A percentile compares a stretch with the other conserved stretches of the same genome.
phyloP scores from a whole-genome alignment of 2,329 filamentous ascomycete genomes.

The Arthrobotrys conoides region DNA sequence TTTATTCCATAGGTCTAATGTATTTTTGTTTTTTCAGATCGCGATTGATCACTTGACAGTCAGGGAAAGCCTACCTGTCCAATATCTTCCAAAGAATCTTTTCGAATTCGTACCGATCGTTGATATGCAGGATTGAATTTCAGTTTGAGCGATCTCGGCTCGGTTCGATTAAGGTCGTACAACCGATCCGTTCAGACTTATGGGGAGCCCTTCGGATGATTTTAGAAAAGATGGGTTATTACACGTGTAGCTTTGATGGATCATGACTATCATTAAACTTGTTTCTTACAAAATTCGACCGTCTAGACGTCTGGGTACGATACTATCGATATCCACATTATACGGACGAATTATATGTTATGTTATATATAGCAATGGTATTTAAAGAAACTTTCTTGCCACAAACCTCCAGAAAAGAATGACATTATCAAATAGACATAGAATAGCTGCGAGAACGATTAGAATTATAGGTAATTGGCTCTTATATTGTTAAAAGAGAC shows the following conservation, averaged over 20 bases:
- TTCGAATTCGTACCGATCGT: slow-evolving; percentile 36
- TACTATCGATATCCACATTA: too few species aligned
- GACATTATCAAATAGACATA: too few species aligned
- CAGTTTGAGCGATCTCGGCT: not conserved
- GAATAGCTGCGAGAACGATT: too few species aligned
- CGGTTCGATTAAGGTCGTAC: not conserved
- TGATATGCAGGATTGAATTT: not conserved
- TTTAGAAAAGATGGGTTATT: not conserved
- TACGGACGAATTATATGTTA: too few species aligned
- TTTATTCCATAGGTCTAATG: too few species aligned
- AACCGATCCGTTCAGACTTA: not conserved
- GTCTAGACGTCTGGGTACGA: too few species aligned
- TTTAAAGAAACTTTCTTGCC: too few species aligned
- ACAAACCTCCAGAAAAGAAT: too few species aligned
- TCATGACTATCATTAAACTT: not conserved
- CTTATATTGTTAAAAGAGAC: too few species aligned
- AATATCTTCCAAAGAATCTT: not conserved
- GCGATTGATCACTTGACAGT: not conserved
- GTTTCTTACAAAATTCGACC: too few species aligned
- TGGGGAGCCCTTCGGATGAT: not conserved
- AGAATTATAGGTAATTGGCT: too few species aligned
- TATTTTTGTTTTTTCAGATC: not conserved
- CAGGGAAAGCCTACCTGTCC: not conserved
- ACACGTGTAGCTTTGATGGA: not conserved
- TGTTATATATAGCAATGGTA: too few species aligned